phyloP scores from a whole-genome alignment of 2,329 filamentous ascomycete genomes.

The Pseudocercospora cruenta region DNA sequence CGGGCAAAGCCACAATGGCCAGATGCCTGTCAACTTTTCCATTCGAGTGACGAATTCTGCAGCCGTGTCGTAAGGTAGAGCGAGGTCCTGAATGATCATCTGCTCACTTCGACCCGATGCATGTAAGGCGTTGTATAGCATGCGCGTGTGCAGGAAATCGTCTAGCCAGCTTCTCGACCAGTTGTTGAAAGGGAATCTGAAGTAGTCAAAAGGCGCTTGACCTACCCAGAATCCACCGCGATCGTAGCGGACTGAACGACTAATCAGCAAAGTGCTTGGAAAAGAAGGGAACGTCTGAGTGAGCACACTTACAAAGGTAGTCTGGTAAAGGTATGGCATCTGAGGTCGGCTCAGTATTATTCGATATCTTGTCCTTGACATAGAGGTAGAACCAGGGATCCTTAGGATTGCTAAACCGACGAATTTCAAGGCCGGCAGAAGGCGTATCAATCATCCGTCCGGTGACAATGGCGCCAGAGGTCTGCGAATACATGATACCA shows the following conservation, averaged over 20 bases:
- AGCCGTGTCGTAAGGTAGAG: slow-evolving; percentile 48
- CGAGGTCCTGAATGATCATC: slow-evolving; percentile 68
- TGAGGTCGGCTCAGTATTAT: slow-evolving; percentile 44
- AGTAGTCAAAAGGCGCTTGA: slow-evolving; percentile 65
- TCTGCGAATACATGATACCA: slow-evolving; percentile 53
- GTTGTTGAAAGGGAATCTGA: slow-evolving; percentile 66
- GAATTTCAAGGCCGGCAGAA: slow-evolving; percentile 20
- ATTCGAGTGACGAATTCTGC: slow-evolving; percentile 50
- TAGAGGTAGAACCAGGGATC: slow-evolving; percentile 59
- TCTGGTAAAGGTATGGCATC: slow-evolving; percentile 66
- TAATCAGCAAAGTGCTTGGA: not conserved
- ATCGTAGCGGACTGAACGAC: slow-evolving; percentile 61
- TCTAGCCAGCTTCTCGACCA: slow-evolving; percentile 65
- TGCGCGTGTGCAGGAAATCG: slow-evolving; percentile 64
- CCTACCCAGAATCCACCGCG: slow-evolving; percentile 72
- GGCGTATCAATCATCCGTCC: slow-evolving; percentile 46
- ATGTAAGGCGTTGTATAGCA: slow-evolving; percentile 69
- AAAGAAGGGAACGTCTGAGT: not conserved
- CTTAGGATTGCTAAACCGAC: slow-evolving; percentile 46
- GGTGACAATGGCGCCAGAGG: slow-evolving; percentile 49
- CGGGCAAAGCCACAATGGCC: slow-evolving; percentile 55
- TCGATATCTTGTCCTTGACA: slow-evolving; percentile 42
- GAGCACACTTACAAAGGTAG: slow-evolving; percentile 57
- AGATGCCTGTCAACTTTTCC: slow-evolving; percentile 46
- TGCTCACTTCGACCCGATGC: slow-evolving; percentile 62